Conservation (phyloP, 192 early-diverging fungal genomes). For the Linderina pennispora region DNA sequence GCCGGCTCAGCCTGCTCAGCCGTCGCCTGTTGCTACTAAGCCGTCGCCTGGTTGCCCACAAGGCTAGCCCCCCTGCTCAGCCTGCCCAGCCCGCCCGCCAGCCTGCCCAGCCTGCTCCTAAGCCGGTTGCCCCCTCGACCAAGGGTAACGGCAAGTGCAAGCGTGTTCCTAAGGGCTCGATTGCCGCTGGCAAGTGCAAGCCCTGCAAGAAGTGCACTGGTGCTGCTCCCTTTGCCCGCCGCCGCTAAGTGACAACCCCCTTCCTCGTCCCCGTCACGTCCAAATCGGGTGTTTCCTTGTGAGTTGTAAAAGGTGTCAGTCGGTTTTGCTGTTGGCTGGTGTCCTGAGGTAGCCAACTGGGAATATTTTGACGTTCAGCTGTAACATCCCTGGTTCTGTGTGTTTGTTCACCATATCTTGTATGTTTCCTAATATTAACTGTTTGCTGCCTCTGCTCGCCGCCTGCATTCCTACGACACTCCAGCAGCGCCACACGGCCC, state of each 20-base stretch:
- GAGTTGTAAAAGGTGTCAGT: too few relatives aligned
- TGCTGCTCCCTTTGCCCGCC: conserved; percentile 16
- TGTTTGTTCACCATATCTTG: too few relatives aligned
- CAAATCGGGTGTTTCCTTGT: too few relatives aligned
- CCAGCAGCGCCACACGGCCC: too few relatives aligned
- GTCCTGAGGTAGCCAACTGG: too few relatives aligned
- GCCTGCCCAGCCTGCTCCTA: conserved; percentile 2
- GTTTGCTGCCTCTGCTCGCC: too few relatives aligned
- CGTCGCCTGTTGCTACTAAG: conserved; percentile 1
- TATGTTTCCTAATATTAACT: too few relatives aligned
- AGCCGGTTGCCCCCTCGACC: background rate
- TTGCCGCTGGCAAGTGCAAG: conserved; percentile 50
- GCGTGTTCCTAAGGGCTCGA: conserved; percentile 45
- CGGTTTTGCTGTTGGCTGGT: too few relatives aligned
- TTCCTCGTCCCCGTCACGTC: too few relatives aligned
- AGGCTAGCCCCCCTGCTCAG: background rate
- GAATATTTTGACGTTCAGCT: too few relatives aligned
- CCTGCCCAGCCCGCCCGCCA: conserved; percentile 1
- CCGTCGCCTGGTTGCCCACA: conserved; percentile 1
- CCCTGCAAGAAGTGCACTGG: conserved; percentile 38
- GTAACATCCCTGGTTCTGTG: too few relatives aligned
- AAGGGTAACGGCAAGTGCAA: conserved; percentile 35
- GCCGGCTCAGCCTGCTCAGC: conserved; percentile 2
- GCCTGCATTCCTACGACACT: too few relatives aligned
- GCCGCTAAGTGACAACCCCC: conserved; percentile 28